Percentiles rank a stretch among this genome's conserved stretches.
Conservation (phyloP, 257 asterid species). For the Salvia splendens region DNA sequence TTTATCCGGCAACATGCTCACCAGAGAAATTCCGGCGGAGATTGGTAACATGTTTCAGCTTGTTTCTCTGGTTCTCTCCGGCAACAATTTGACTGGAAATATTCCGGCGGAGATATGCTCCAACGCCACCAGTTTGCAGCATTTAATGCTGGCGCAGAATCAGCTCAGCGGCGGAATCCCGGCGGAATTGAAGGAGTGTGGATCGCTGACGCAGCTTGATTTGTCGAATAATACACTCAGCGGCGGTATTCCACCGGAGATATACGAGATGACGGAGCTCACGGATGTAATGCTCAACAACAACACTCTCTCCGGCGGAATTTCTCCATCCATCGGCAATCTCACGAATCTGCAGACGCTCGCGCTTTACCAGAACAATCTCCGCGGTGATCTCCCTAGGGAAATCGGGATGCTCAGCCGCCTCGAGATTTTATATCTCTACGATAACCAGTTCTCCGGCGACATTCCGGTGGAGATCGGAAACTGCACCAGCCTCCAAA, state of each 20-base stretch:
- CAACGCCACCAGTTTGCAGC: constrained; percentile 57
- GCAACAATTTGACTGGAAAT: constrained; percentile 69
- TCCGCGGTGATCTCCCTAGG: constrained; percentile 58
- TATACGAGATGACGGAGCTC: constrained; percentile 56
- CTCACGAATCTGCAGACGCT: constrained; percentile 69
- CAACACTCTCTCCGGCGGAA: constrained; percentile 63
- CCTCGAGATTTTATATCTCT: constrained; percentile 66
- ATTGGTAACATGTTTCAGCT: constrained; percentile 55
- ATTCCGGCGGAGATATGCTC: constrained; percentile 61
- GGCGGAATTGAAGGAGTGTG: constrained; percentile 51
- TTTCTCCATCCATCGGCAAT: constrained; percentile 61
- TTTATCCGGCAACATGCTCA: constrained; percentile 64
- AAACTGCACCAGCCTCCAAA: constrained; percentile 67
- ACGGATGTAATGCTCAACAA: constrained; percentile 83
- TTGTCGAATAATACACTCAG: constrained; percentile 75
- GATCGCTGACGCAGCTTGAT: constrained; percentile 64
- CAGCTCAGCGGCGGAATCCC: constrained; percentile 68
- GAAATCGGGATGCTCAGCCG: constrained; percentile 76
- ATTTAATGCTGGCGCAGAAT: constrained; percentile 62
- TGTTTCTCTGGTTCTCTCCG: constrained; percentile 54
- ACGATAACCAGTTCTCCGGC: constrained; percentile 76
- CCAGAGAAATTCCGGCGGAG: constrained; percentile 68
- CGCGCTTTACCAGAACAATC: constrained; percentile 63
- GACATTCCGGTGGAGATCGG: constrained; percentile 81
- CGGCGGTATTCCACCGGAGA: constrained; percentile 67